Evolutionary conservation across 176 grass and related monocot genomes (phyloP).

Genomic region (Thinopyrum elongatum): DNA sequence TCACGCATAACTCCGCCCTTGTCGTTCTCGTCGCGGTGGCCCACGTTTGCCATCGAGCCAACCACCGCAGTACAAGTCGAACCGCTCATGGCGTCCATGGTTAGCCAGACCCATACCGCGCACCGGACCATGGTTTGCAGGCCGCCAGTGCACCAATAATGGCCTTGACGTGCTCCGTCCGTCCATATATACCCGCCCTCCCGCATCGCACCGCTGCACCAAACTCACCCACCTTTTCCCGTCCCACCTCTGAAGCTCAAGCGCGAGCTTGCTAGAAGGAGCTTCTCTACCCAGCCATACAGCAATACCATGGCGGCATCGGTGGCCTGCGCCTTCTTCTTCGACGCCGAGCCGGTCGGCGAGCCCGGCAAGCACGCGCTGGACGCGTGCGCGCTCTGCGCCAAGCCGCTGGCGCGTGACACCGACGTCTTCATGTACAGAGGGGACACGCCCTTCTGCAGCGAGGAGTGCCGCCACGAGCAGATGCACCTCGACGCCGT

Average conservation of each 20-base stretch:
- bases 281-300: not conserved
- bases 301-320: constrained; percentile 13
- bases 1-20: not conserved
- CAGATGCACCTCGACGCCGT: constrained; percentile 43
- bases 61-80: not conserved
- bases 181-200: constrained; percentile 8
- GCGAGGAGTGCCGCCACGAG: constrained; percentile 57
- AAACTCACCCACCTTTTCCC: not conserved
- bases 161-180: not conserved
- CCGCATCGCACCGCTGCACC: not conserved
- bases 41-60: not conserved
- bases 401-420: constrained; percentile 34
- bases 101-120: not conserved
- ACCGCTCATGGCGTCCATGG: not conserved
- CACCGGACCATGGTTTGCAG: not conserved
- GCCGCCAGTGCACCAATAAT: not conserved
- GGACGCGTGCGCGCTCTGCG: constrained; percentile 57
- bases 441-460: constrained; percentile 72
- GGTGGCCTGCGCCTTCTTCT: constrained; percentile 21
- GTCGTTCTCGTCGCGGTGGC: constrained; percentile 5
- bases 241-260: too few relatives aligned
- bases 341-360: constrained; percentile 23
- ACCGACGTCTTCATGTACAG: constrained; percentile 69
- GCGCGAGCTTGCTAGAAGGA: not conserved
- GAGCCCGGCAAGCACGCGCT: constrained; percentile 13